Base-by-base conservation (phyloP, 441 rosid species). In the Omphalea diandra region DNA sequence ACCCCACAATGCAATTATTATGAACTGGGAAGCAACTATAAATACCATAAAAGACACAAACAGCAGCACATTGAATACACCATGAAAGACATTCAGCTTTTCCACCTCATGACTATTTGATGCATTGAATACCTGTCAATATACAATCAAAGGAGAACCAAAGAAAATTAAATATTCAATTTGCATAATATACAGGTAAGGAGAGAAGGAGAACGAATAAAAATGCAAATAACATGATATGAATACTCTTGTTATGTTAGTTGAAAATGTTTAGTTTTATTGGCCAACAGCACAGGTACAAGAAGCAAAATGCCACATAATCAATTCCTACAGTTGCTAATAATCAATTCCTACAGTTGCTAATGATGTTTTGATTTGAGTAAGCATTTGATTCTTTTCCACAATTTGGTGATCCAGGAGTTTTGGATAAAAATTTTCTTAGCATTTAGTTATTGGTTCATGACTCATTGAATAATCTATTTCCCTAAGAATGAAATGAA, bases 41-140 rank as follows among this genome's bases (percentile, higher is more conserved):
- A 47, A 4, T 1, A 18, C 52, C 52, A 47, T 47, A 7, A 47
- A 1, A 17, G 52, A n/a, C n/a, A n/a, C 22, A 2, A 47, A 47
- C 22, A 47, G 18, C 3, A 15, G 20, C 22, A 20, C 17, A 47
- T 15, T 47, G 52, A 47, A 47, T 22, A 47, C n/a, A 47, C 52
- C 52, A 47, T 18, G 22, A n/a, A 47, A 47, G 52, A 47, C 52
- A 47, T 47, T 47, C 52, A 47, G 52, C 52, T 47, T 47, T 47
- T 18, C 20, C 52, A n/a, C 7, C 52, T 47, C 22, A n/a, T 47
- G 52, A 47, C 18, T 47, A 17, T 47, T 47, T 47, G 18, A 17
- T 47, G 52, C 52, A 47, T 47, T 47, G 52, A 47, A 47, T n/a
- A 47, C 52, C 52, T 47, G 52, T 41, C 20, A 15, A 47, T 47